Conservation (phyloP, 164 flowering plant genomes). For the Magnolia sinica region DNA sequence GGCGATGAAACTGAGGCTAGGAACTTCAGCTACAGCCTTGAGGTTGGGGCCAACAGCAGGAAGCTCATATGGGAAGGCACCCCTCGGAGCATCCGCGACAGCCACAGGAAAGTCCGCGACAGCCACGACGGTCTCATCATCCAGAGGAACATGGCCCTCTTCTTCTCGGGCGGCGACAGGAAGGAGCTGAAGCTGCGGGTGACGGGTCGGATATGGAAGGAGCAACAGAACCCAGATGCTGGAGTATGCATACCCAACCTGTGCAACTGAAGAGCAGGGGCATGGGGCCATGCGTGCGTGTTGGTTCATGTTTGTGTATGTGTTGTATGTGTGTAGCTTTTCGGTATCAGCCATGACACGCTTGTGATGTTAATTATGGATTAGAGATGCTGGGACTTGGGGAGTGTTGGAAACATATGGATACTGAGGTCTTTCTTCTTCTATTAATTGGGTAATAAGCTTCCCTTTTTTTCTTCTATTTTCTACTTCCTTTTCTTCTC, state of each 20-base stretch:
- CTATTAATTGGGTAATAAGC: conserved; percentile 1
- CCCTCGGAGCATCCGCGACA: conserved; percentile 61
- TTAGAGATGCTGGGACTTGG: background rate
- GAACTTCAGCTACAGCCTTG: conserved; percentile 48
- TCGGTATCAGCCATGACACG: background rate
- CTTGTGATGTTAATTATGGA: conserved; percentile 3
- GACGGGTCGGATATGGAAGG: conserved; percentile 63
- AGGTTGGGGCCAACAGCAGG: conserved; percentile 55
- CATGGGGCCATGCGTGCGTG: background rate
- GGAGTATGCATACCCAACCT: conserved; percentile 65
- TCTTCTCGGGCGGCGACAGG: conserved; percentile 56
- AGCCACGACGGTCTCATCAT: conserved; percentile 62
- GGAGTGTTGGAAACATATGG: background rate
- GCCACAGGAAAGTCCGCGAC: conserved; percentile 57
- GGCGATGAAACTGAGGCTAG: conserved; percentile 59
- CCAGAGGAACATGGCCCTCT: conserved; percentile 56
- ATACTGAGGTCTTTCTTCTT: background rate
- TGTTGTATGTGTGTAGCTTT: background rate
- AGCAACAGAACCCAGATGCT: conserved; percentile 44
- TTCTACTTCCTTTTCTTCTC: background rate
- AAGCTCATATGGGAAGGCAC: conserved; percentile 59
- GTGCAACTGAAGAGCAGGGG: conserved; percentile 44
- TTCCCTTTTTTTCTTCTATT: background rate
- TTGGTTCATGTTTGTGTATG: background rate
- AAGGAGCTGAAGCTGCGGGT: conserved; percentile 58